A percentile compares a stretch with the other conserved stretches of the same genome.
Conservation (phyloP, 2,329 filamentous ascomycete species). For the Alternaria infectoria region DNA sequence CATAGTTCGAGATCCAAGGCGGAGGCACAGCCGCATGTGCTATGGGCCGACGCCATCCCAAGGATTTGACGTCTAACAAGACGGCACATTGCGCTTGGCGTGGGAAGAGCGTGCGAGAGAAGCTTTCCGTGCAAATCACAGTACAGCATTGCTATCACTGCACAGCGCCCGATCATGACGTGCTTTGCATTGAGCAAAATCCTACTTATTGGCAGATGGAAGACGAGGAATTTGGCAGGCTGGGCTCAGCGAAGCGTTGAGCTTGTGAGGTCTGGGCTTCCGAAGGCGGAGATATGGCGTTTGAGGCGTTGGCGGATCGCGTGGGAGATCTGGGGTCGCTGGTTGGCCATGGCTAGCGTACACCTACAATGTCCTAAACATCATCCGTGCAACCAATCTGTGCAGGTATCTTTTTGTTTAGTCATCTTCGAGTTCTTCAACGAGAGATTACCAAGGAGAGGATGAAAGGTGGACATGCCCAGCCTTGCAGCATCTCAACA, state of each 20-base stretch:
- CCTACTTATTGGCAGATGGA: slow-evolving; percentile 14
- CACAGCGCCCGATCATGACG: slow-evolving; percentile 27
- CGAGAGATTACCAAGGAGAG: not conserved
- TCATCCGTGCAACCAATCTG: not conserved
- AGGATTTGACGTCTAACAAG: slow-evolving; percentile 19
- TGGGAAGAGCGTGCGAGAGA: slow-evolving; percentile 15
- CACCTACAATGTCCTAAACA: not conserved
- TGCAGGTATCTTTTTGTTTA: not conserved
- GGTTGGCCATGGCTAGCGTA: slow-evolving; percentile 2
- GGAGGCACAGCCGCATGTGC: slow-evolving; percentile 23
- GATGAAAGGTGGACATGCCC: not conserved
- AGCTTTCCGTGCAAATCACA: slow-evolving; percentile 28
- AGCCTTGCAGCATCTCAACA: not conserved
- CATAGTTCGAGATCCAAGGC: slow-evolving; percentile 26
- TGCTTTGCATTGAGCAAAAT: slow-evolving; percentile 22
- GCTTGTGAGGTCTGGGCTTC: slow-evolving; percentile 40
- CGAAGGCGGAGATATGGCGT: slow-evolving; percentile 20
- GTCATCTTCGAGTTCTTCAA: not conserved
- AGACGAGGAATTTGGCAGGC: slow-evolving; percentile 30
- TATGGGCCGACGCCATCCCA: slow-evolving; percentile 19
- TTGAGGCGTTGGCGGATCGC: not conserved
- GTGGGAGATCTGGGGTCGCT: slow-evolving; percentile 4
- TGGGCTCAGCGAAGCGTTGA: slow-evolving; percentile 30
- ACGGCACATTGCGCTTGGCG: slow-evolving; percentile 28
- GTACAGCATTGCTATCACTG: slow-evolving; percentile 9